Base-by-base conservation (phyloP, 352 stramenopile species). In the Phytopythium litorale region DNA sequence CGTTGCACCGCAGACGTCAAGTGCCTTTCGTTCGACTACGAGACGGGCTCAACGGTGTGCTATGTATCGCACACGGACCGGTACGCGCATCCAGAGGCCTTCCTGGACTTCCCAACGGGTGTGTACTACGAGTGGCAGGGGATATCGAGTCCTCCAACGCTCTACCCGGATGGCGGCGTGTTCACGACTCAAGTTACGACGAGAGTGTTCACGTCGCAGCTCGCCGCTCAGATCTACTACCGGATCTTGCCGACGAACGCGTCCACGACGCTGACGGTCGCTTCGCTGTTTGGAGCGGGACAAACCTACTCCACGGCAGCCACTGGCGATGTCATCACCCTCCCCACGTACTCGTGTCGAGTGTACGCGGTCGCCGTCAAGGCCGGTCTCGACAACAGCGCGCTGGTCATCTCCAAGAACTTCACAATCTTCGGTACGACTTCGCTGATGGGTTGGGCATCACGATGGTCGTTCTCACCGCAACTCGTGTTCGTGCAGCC, bases 111-210 rank as follows among this genome's bases (percentile, higher is more conserved):
- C 35, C 67, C 81, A 7, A 85, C 77, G 0, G 83, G 82, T 18
- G 65, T 84, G 30, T 91, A 94, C 63, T 92, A 90, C 53, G 84
- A 94, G 58, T 92, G 84, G 84, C 77, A 91, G 60, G 81, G 79
- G 8, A 51, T 68, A 18, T 76, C 86, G 11, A 66, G 63, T 7
- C 40, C 64, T 2, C 82, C 84, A 0, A 64, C 84, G 51, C 55
- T 94, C 2, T 79, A 87, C 37, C 84, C 84, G 4, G 78, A 77
- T 42, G 82, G 84, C 4, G 83, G 81, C 4, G 28, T 67, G 55
- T 88, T 79, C 42, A 73, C 65, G 30, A 92, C 84, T 4, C 79
- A 89, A 62, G 68, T 87, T 23, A 72, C 72, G 1, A 63, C 87
- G 35, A 65, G 73, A 16, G 54, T 94, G 45, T 76, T 89, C 38